phyloP scores from a whole-genome alignment of 2,329 filamentous ascomycete genomes.

The Lecanicillium sp. region DNA sequence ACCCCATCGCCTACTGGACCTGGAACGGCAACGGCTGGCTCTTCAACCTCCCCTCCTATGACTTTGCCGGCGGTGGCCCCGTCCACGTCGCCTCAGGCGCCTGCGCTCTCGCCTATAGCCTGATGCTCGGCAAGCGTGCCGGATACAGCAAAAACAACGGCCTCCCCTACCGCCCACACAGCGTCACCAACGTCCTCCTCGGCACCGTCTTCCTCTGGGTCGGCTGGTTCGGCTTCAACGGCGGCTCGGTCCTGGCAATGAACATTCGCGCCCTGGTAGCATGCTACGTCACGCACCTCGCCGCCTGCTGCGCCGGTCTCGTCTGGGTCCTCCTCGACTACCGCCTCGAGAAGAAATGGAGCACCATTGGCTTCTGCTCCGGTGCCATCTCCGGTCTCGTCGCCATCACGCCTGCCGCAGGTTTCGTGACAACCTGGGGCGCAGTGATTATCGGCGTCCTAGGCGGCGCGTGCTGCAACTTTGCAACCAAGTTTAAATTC shows the following conservation, averaged over 20 bases:
- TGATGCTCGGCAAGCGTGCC: conserved; percentile 63
- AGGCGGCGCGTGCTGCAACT: conserved; percentile 66
- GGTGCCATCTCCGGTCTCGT: conserved; percentile 82
- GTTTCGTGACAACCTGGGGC: conserved; percentile 64
- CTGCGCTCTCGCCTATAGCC: conserved; percentile 62
- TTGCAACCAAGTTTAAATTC: conserved; percentile 76
- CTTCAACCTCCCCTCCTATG: conserved; percentile 57
- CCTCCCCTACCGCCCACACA: conserved; percentile 62
- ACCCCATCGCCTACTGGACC: conserved; percentile 68
- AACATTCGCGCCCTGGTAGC: conserved; percentile 88
- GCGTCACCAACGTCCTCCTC: conserved; percentile 64
- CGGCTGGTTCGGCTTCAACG: conserved; percentile 96
- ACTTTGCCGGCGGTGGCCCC: conserved; percentile 68
- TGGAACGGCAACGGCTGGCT: conserved; percentile 71
- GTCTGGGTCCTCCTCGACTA: conserved; percentile 85
- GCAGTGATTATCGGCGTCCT: conserved; percentile 50
- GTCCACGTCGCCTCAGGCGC: conserved; percentile 68
- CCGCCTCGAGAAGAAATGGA: conserved; percentile 88
- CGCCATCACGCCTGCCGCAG: conserved; percentile 76
- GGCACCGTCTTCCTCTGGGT: conserved; percentile 79
- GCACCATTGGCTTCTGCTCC: conserved; percentile 87
- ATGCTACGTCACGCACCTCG: conserved; percentile 78
- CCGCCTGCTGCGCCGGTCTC: conserved; percentile 72
- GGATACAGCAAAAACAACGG: conserved; percentile 54
- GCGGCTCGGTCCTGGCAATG: conserved; percentile 69